Evolutionary conservation across 2,329 filamentous ascomycete species (phyloP).

Genomic region (Alternaria infectoria): DNA sequence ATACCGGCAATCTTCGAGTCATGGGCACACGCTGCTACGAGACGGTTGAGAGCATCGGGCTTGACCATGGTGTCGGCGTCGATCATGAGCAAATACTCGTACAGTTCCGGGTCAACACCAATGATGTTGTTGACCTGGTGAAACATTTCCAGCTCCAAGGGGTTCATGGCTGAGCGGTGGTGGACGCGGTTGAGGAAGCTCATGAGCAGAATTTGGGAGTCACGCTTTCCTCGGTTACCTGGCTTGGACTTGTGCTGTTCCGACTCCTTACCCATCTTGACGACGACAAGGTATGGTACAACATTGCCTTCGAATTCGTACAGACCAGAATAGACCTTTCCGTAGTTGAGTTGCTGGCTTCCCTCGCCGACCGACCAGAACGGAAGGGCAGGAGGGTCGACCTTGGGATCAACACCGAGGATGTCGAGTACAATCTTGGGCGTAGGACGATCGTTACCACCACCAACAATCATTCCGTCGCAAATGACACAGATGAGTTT

Average conservation of each 20-base stretch:
- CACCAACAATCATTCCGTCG: constrained; percentile 95
- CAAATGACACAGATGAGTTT: constrained; percentile 97
- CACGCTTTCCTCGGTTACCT: constrained; percentile 97
- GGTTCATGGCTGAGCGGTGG: constrained; percentile 91
- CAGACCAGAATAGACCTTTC: constrained; percentile 96
- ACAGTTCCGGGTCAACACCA: constrained; percentile 94
- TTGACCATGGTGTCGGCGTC: constrained; percentile 95
- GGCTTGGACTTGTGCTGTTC: constrained; percentile 91
- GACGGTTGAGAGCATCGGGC: constrained; percentile 88
- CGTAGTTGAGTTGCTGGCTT: constrained; percentile 94
- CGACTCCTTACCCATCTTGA: constrained; percentile 97
- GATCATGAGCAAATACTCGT: constrained; percentile 96
- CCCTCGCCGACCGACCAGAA: constrained; percentile 93
- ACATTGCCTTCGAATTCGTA: constrained; percentile 98
- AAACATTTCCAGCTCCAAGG: constrained; percentile 96
- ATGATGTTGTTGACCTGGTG: constrained; percentile 99
- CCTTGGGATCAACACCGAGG: constrained; percentile 93
- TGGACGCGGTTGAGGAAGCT: constrained; percentile 98
- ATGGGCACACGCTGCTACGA: constrained; percentile 91
- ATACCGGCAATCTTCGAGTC: constrained; percentile 97
- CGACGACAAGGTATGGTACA: constrained; percentile 92
- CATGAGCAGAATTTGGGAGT: constrained; percentile 94
- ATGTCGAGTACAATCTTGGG: constrained; percentile 98
- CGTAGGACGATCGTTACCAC: constrained; percentile 93
- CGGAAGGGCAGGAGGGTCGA: constrained; percentile 90